Evolutionary conservation across 495 filamentous ascomycete species (phyloP), one percentile per base, ranked within the genome.

Genomic region (Trypethelium eluteriae): DNA sequence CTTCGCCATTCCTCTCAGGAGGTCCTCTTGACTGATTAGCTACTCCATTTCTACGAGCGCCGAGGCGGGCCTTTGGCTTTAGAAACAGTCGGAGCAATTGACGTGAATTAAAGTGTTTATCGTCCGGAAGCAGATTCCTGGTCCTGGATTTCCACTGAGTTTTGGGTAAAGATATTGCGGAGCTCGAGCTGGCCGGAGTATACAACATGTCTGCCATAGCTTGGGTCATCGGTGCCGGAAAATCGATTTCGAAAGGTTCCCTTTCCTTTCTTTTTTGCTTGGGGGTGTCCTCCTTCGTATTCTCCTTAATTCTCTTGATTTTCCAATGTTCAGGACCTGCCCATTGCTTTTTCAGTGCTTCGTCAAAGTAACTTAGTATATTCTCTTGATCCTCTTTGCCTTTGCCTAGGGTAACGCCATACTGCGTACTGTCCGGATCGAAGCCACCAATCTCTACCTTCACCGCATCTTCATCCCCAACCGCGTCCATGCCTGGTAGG

Each of bases 261-360:
- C 96, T 98, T 74, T 98, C 95, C 75, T 97, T 98, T 64, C 75
- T 79, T 64, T 79, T 83, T 66, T 83, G 81, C 66, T 81, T 82
- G 6, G 84, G 76, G 0, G 81, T 78, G 44, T 80, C 82, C 14
- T 82, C 78, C 39, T 81, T 75, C 71, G 89, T 91, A 65, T 83
- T 85, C 65, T 94, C 90, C 76, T 96, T 96, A 75, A 98, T 93
- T 74, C 88, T 89, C 50, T 90, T 83, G 71, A 99, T 98, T 70
- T 93, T 86, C 94, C 94, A 99, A 77, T 99, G 95, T 75, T 99
- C 95, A 46, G 94, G 94, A 61, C 92, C 95, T n/a, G 90, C 91
- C 94, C 94, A 99, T 76, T 96, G 98, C 82, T 95, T 96, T 71
- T 89, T 86, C 36, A 96, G 79, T 9, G 93, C 92, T 71, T 96